Evolutionary conservation across 352 stramenopile genomes (phyloP), one percentile per base, ranked within the genome.

Genomic region (Phytopythium cucurbitacearum): DNA sequence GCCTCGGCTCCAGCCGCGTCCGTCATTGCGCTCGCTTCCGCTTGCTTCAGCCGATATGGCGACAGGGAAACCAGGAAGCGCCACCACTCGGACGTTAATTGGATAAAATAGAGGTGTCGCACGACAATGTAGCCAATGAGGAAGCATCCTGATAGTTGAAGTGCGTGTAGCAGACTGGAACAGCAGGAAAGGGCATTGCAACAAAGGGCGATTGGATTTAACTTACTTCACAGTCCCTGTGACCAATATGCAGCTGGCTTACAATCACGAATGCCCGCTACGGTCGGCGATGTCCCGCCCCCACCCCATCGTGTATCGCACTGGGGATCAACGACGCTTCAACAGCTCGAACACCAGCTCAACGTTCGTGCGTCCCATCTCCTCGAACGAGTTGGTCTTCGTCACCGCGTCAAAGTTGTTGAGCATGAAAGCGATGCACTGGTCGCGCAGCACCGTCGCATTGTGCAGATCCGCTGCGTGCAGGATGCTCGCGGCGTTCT

Each of bases 291-390:
- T 28, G 2, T 28, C 21, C 21, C 21, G 21, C 21, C 21, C 21
- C 21, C 21, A 28, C 21, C 21, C 21, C 21, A 28, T 28, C 21
- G 21, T 28, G 21, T 28, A 28, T 28, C 21, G 21, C 2, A 28
- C 1, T 28, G 21, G 21, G 21, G 38, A 13, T 58, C 60, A 94
- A 50, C 83, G 83, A 34, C 80, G 83, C 66, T 94, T 94, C 47
- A 99, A 73, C 32, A 99, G 88, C 69, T 99, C 95, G 71, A 99
- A 98, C 13, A 99, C 94, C 28, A 99, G 79, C 50, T 99, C 97
- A 54, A 99, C 96, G 70, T 99, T 99, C 53, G 78, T 97, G 52
- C 96, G 73, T 16, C 95, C 96, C 97, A 99, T 99, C 64, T 99
- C 95, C 79, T 99, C 95, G 76, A 99, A 99, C n/a, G 88, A 73